These are phyloP conservation scores for Penicillium capsulatum DNA, from an alignment of 2,329 filamentous ascomycete genomes.

Conservation along the genomic window DNA sequence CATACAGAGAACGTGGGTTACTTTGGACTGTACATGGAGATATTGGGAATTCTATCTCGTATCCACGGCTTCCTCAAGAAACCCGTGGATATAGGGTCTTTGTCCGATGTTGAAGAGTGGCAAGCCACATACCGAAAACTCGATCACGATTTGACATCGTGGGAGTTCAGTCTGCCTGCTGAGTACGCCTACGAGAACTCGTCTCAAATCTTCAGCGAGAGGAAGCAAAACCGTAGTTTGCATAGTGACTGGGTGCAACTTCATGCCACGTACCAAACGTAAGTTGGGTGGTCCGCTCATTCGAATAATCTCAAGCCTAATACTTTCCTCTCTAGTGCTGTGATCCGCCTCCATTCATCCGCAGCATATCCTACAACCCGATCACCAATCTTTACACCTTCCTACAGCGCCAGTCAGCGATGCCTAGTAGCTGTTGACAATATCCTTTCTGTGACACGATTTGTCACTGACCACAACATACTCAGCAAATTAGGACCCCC, in stretches of 20 bases:
- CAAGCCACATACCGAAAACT: constrained; percentile 81
- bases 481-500: constrained; percentile 79
- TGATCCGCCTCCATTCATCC: constrained; percentile 86
- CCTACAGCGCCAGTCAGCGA: constrained; percentile 76
- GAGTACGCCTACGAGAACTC: constrained; percentile 74
- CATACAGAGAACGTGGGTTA: constrained; percentile 77
- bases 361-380: constrained; percentile 87
- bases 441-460: constrained; percentile 72
- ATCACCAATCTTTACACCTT: constrained; percentile 84
- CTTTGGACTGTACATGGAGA: constrained; percentile 87
- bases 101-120: constrained; percentile 84
- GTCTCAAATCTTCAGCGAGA: constrained; percentile 66
- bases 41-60: constrained; percentile 78
- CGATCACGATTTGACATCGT: constrained; percentile 71
- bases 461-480: constrained; percentile 70
- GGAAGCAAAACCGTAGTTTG: constrained; percentile 62
- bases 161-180: constrained; percentile 77
- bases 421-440: constrained; percentile 80
- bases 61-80: constrained; percentile 86
- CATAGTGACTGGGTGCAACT: constrained; percentile 88
- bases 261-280: constrained; percentile 84
- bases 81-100: constrained; percentile 79
- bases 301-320: too few species aligned
- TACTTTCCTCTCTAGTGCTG: constrained; percentile 50
- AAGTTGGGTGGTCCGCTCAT: too few species aligned